These are phyloP conservation scores for Clarireedia hainanense DNA, from an alignment of 2,329 filamentous ascomycete genomes.

Conservation along the genomic window DNA sequence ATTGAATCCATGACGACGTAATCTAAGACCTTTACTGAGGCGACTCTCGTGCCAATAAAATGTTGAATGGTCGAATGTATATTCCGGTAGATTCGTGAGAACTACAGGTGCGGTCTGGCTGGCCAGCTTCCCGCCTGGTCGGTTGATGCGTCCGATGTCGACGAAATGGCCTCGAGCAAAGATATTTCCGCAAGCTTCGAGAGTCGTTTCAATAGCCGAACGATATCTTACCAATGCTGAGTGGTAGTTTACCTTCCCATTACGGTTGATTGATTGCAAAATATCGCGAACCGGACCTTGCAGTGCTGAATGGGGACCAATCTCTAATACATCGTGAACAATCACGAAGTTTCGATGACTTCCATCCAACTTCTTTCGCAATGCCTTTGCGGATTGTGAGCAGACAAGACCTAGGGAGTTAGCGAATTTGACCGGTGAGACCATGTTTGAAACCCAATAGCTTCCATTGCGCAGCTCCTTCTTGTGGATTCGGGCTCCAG, in stretches of 20 bases:
- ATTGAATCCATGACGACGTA: constrained; percentile 36
- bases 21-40: constrained; percentile 36
- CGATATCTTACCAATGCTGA: background rate
- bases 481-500: background rate
- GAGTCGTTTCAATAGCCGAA: background rate
- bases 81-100: constrained; percentile 40
- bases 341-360: background rate
- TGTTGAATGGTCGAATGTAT: constrained; percentile 45
- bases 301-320: constrained; percentile 14
- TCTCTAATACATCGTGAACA: constrained; percentile 8
- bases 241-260: background rate
- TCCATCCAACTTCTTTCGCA: background rate
- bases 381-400: background rate
- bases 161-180: constrained; percentile 1
- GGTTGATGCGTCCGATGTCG: constrained; percentile 6
- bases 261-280: background rate
- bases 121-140: background rate
- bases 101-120: background rate
- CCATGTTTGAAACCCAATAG: constrained; percentile 41
- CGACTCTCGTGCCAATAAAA: constrained; percentile 46
- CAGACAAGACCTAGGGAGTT: constrained; percentile 1
- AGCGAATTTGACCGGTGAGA: constrained; percentile 35
- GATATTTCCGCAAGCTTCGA: constrained; percentile 1
- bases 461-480: constrained; percentile 8
- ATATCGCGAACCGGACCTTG: background rate